Evolutionary conservation across 352 stramenopile genomes (phyloP).

Genomic region (Globisporangium lucens): DNA sequence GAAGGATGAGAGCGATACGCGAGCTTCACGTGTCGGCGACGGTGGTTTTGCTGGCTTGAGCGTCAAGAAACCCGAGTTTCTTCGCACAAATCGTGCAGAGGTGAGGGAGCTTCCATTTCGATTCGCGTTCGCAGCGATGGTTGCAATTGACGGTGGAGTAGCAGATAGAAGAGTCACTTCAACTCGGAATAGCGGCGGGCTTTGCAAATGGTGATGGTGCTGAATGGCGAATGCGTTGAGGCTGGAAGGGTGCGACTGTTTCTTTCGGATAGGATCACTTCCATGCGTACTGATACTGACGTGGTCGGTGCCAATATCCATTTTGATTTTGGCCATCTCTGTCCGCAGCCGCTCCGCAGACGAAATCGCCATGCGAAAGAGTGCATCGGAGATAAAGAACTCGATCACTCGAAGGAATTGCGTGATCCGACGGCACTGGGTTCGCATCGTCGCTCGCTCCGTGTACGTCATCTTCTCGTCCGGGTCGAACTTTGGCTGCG

Average conservation of each 20-base stretch:
- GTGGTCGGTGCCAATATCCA: slow-evolving; percentile 1
- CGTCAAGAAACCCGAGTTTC: slow-evolving; percentile 23
- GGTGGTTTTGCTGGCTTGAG: slow-evolving; percentile 9
- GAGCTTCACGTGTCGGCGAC: slow-evolving; percentile 4
- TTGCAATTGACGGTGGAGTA: slow-evolving; percentile 16
- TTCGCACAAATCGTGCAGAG: slow-evolving; percentile 12
- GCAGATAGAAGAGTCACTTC: slow-evolving; percentile 46
- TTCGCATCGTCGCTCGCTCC: slow-evolving; percentile 89
- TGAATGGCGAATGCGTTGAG: background rate
- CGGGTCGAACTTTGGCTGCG: slow-evolving; percentile 17
- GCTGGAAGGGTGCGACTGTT: background rate
- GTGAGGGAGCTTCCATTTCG: background rate
- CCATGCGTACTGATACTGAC: background rate
- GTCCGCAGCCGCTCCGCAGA: slow-evolving; percentile 41
- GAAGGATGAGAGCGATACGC: background rate
- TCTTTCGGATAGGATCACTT: background rate
- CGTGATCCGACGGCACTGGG: slow-evolving; percentile 88
- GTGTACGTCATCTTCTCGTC: slow-evolving; percentile 92
- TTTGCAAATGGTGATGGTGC: background rate
- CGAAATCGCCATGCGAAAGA: slow-evolving; percentile 68
- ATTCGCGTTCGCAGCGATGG: slow-evolving; percentile 3
- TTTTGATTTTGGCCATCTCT: slow-evolving; percentile 45
- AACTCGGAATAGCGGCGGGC: slow-evolving; percentile 64
- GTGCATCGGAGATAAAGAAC: slow-evolving; percentile 82
- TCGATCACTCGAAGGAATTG: slow-evolving; percentile 92